phyloP scores from a whole-genome alignment of 2,329 filamentous ascomycete species.

The Botrytis fragariae region DNA sequence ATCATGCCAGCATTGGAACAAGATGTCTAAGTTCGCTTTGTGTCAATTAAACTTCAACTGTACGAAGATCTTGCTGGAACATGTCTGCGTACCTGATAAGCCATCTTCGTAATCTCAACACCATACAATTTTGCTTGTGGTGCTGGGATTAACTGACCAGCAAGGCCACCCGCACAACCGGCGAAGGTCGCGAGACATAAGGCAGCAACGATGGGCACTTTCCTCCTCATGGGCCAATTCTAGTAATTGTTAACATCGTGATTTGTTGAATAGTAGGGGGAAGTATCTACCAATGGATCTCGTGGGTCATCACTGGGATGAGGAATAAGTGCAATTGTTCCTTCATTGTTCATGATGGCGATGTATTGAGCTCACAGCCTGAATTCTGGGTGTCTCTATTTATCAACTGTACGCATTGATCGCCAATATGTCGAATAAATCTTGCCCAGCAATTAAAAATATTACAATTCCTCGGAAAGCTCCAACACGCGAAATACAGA shows the following conservation, averaged over 20 bases:
- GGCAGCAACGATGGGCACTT: slow-evolving; percentile 21
- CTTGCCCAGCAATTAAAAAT: background rate
- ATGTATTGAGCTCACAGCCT: background rate
- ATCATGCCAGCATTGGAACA: slow-evolving; percentile 42
- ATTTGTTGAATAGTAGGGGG: background rate
- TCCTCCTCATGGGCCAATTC: slow-evolving; percentile 37
- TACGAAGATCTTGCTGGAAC: background rate
- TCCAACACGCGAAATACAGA: background rate
- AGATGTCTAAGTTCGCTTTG: slow-evolving; percentile 31
- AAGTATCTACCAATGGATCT: slow-evolving; percentile 41
- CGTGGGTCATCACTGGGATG: slow-evolving; percentile 49
- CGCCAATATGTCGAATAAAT: background rate
- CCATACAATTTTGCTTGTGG: slow-evolving; percentile 25
- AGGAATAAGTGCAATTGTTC: slow-evolving; percentile 33
- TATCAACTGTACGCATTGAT: background rate
- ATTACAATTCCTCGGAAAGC: background rate
- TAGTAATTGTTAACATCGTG: slow-evolving; percentile 23
- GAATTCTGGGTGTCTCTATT: background rate
- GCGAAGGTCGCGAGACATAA: slow-evolving; percentile 25
- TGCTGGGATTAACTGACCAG: slow-evolving; percentile 20
- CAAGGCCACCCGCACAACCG: slow-evolving; percentile 20
- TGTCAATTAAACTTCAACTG: background rate
- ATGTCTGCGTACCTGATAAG: slow-evolving; percentile 21
- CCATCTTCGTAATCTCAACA: slow-evolving; percentile 22
- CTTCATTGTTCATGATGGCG: background rate